Base-by-base conservation (phyloP, 2,329 filamentous ascomycete species). In the Lanzia echinophila region DNA sequence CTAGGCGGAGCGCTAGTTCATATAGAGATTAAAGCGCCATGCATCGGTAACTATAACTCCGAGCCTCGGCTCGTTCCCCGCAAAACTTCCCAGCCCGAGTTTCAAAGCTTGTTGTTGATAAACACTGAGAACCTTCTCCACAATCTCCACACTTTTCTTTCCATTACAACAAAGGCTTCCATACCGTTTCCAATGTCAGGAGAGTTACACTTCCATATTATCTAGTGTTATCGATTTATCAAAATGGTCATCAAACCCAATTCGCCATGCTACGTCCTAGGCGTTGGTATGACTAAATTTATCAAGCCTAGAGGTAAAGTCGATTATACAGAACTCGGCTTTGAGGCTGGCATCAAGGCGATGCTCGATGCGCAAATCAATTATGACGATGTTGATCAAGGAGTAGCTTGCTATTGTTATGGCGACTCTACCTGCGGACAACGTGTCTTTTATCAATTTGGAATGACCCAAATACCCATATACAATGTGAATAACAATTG, bases 401-500 rank as follows among this genome's bases (percentile, higher is more conserved):
- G 90, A 58, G 80, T 97, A 11, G 94, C 91, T n/a, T 96, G 92
- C 79, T 97, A 95, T 77, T 95, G 90, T 79, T 96, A 96, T 70
- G 92, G 92, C 67, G 92, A 97, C 75, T 90, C 84, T 60, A 96
- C 92, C 53, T 94, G 88, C 72, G 92, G 92, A 46, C 92, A 97
- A 77, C 86, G 92, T 61, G 91, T 97, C 67, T 96, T 97, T 74
- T 97, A 97, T 75, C 92, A 97, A 74, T 96, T 97, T 71, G 94
- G 92, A 75, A 91, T 97, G 86, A 96, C 91, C 42, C 79, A 87
- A 67, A 96, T 97, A 64, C 92, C 92, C 66, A 90, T 97, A 69
- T 91, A 95, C 78, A 97, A 97, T 68, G 90, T 96, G 68, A 97
- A 96, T 81, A 97, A 97, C 79, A 96, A 96, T 77, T 97, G 92